Base-by-base conservation (phyloP, 768 basidiomycete species). In the Agrocybe praecox region DNA sequence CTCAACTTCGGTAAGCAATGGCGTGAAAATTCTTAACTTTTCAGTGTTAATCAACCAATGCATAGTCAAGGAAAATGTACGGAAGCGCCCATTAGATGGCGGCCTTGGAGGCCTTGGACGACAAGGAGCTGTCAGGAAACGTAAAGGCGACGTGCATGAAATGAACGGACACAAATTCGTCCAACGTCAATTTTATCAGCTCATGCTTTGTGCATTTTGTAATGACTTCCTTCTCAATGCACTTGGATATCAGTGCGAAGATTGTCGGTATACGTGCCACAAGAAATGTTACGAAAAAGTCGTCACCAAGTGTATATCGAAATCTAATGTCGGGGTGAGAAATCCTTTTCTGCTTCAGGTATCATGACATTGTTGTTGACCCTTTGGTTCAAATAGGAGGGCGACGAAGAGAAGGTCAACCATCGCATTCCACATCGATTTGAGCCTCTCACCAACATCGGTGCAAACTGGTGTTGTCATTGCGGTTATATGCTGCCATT, bases 91-190 rank as follows among this genome's bases (percentile, higher is more conserved):
- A n/a, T 71, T 96, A 58, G 97, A 99, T 66, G 91, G 86, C 4
- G 87, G 87, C 11, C 69, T 81, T 9, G 91, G 90, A 49, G 95
- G 94, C 56, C 86, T 99, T 40, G 97, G 96, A 49, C 94, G 97
- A 70, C 96, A 98, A 76, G 97, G 96, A 53, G 97, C 97, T 57
- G 87, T 99, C 62, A 90, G 96, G 68, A 98, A 97, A 76, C 92
- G 96, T 66, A 98, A 98, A 74, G 96, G 88, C 63, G 96, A 98
- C 77, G 90, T 98, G 2, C 95, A 96, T 76, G 96, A 98, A 74
- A 98, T 98, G 94, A 98, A 98, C 69, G 97, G 97, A 11, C 97
- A 99, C 78, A 94, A 97, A 73, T 99, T 99, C 69, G 84, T 99
- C 46, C 92, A 94, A 66, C 86, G 89, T 46, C 97, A 98, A 74